Evolutionary conservation across 2,329 filamentous ascomycete genomes (phyloP).

Genomic region (Huntiella savannae): DNA sequence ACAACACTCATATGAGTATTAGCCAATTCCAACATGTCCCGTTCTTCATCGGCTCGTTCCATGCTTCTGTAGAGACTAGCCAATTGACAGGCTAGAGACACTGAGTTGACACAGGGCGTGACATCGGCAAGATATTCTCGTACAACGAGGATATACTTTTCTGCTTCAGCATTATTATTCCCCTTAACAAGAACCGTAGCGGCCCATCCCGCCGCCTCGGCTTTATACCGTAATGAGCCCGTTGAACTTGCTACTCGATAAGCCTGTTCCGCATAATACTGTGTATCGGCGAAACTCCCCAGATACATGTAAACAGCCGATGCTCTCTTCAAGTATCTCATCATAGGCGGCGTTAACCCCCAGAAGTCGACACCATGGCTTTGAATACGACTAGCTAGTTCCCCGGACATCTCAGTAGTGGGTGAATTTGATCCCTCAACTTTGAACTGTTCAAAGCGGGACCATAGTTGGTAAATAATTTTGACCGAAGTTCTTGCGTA

Average conservation of each 20-base stretch:
- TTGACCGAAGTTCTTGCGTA: conserved; percentile 39
- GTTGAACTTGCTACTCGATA: conserved; percentile 56
- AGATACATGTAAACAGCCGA: conserved; percentile 65
- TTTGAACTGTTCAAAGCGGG: conserved; percentile 24
- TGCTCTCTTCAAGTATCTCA: conserved; percentile 52
- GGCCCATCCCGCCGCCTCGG: conserved; percentile 34
- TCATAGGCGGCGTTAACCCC: conserved; percentile 56
- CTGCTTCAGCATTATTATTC: conserved; percentile 17
- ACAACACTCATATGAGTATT: conserved; percentile 25
- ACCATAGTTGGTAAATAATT: conserved; percentile 36
- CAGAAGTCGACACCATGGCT: conserved; percentile 48
- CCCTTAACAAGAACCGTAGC: conserved; percentile 36
- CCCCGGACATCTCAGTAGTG: conserved; percentile 15
- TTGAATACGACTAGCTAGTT: conserved; percentile 11
- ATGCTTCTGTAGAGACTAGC: conserved; percentile 35
- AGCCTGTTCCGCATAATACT: conserved; percentile 75
- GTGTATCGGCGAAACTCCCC: conserved; percentile 71
- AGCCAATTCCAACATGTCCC: conserved; percentile 27
- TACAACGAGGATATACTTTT: conserved; percentile 8
- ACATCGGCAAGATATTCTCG: conserved; percentile 2
- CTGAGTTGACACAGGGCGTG: conserved; percentile 10
- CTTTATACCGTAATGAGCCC: conserved; percentile 37
- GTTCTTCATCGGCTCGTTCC: conserved; percentile 25
- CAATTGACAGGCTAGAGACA: conserved; percentile 31
- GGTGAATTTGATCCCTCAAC: conserved; percentile 14